A percentile compares a stretch with the other conserved stretches of the same genome.
Conservation (phyloP, 2,329 filamentous ascomycete genomes). For the Chrysoporthe cubensis region DNA sequence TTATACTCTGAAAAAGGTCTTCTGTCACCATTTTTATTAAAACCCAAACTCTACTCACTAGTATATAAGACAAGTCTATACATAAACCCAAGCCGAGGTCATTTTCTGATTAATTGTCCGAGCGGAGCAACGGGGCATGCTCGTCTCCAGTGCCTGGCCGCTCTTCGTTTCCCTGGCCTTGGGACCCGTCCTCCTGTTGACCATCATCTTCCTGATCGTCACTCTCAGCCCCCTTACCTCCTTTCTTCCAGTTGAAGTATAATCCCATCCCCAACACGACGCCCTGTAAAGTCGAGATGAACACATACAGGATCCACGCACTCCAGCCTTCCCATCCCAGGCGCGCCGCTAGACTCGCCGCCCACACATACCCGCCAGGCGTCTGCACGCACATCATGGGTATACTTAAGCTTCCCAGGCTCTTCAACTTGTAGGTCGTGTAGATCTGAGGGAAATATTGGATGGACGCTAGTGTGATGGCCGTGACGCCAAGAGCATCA, state of each 20-base stretch:
- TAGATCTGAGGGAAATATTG: conserved; percentile 97
- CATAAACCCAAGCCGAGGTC: neutral
- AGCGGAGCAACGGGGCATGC: conserved; percentile 1
- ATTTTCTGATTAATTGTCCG: neutral
- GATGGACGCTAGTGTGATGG: conserved; percentile 76
- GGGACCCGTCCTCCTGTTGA: neutral
- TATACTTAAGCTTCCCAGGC: conserved; percentile 89
- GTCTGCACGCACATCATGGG: conserved; percentile 99
- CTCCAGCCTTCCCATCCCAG: conserved; percentile 88
- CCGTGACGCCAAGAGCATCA: conserved; percentile 81
- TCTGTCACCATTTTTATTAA: no score
- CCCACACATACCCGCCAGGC: conserved; percentile 88
- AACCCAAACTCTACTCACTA: no score
- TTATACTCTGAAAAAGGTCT: no score
- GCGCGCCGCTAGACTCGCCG: conserved; percentile 77
- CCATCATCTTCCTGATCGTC: neutral
- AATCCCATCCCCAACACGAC: conserved; percentile 79
- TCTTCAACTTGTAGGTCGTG: conserved; percentile 83
- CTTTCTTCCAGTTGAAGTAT: conserved; percentile 65
- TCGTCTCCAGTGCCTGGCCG: neutral
- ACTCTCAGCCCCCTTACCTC: conserved; percentile 31
- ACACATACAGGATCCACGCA: conserved; percentile 88
- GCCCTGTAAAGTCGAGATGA: conserved; percentile 88
- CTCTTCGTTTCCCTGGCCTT: neutral
- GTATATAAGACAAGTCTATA: no score